These are phyloP conservation scores for Corynascus novoguineensis DNA, from an alignment of 495 filamentous ascomycete species.

Conservation along the genomic window DNA sequence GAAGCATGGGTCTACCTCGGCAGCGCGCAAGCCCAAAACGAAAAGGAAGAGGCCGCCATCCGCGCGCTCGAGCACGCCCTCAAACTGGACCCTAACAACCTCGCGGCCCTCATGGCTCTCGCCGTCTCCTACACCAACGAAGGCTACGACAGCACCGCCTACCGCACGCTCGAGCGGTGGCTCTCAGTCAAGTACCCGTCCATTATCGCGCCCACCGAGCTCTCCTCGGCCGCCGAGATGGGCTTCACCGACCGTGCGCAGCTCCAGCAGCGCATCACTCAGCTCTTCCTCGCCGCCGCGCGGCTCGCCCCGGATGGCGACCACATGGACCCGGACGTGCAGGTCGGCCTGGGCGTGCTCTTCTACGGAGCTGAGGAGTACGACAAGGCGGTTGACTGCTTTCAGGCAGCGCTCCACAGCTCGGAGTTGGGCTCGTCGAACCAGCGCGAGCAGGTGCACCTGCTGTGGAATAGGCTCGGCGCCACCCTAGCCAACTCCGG, in stretches of 20 bases:
- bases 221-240: slow-evolving; percentile 66
- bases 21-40: slow-evolving; percentile 90
- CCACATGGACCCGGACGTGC: slow-evolving; percentile 96
- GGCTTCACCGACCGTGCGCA: slow-evolving; percentile 89
- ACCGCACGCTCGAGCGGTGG: slow-evolving; percentile 96
- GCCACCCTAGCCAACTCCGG: slow-evolving; percentile 94
- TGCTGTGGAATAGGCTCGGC: slow-evolving; percentile 96
- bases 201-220: slow-evolving; percentile 60
- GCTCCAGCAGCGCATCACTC: slow-evolving; percentile 83
- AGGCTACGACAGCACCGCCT: slow-evolving; percentile 93
- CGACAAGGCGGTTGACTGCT: slow-evolving; percentile 98
- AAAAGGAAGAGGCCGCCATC: slow-evolving; percentile 97
- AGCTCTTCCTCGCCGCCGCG: slow-evolving; percentile 85
- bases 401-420: slow-evolving; percentile 77
- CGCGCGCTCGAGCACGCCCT: slow-evolving; percentile 91
- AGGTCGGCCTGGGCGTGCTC: slow-evolving; percentile 92
- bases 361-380: slow-evolving; percentile 98
- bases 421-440: slow-evolving; percentile 75
- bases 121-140: slow-evolving; percentile 99
- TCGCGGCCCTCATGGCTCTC: slow-evolving; percentile 87
- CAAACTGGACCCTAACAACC: slow-evolving; percentile 77
- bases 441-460: slow-evolving; percentile 69
- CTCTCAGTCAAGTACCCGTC: slow-evolving; percentile 85
- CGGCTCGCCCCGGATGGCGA: slow-evolving; percentile 79
- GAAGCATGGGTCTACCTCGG: slow-evolving; percentile 92